Base-by-base conservation (phyloP, 2,329 filamentous ascomycete species). In the Sordariomycetes sp. region DNA sequence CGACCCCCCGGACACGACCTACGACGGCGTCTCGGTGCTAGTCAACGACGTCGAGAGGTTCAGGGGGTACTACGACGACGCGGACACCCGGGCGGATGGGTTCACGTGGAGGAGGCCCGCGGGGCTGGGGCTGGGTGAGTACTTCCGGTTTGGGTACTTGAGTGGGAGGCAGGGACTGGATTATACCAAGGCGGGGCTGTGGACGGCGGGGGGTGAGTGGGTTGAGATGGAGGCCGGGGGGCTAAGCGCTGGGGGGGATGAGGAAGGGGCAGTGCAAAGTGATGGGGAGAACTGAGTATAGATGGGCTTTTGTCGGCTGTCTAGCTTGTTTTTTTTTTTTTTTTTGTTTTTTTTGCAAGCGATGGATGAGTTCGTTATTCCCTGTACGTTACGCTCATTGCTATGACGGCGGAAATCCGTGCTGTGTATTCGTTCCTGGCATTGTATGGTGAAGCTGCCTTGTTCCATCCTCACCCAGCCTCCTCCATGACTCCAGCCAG, bases 21-120 rank as follows among this genome's bases (percentile, higher is more conserved):
- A 84, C 62, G 86, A 92, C 63, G 89, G 89, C 13, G 78, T 95
- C 59, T 89, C 85, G 65, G 78, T 94, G 17, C 73, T 95, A 0
- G 87, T 95, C 61, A 94, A 95, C 65, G 89, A 95, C 63, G 89
- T 95, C 0, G 89, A 95, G 69, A 75, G 88, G 22, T 90, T 86
- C 67, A 74, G 86, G n/a, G 80, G 80, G 6, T 92, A 86, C 68
- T 86, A 86, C 60, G 78, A 77, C 52, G 78, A 83, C 54, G 76
- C 72, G 48, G 74, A 75, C 45, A 70, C 71, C 32, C 64, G 65
- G 39, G 59, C 67, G 55, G 65, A 72, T 22, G 65, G 69, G 15
- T 87, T 87, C 61, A 76, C 78, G 0, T 89, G 86, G 84, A 71
- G 70, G 1, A 74, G 82, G 59, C 74, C 78, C 39, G 68, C 64